Base-by-base conservation (phyloP, 306 rosid genomes). In the Castanea crenata region DNA sequence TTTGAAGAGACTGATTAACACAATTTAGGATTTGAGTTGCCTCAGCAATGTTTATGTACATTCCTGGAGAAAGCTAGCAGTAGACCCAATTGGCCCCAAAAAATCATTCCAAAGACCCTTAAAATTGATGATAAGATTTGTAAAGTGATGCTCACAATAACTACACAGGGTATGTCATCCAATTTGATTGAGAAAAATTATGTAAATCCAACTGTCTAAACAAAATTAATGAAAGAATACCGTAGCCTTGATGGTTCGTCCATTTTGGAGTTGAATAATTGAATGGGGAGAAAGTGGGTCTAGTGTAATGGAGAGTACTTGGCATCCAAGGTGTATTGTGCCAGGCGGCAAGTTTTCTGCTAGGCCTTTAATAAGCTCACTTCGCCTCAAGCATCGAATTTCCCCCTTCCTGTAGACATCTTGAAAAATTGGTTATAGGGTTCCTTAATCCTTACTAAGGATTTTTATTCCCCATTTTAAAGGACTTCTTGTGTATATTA, bases 341-440 rank as follows among this genome's bases (percentile, higher is more conserved):
- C 80, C 88, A 9, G 3, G 25, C 0, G 95, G 92, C 81, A 91
- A 78, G 58, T 70, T 56, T 20, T 84, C 74, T 10, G 81, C 88
- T 54, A 88, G 83, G 58, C 71, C 54, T 41, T 76, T 57, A 4
- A 90, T 78, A 10, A 90, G 59, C 64, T 88, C 88, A n/a, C 71
- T 85, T 52, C 94, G 88, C 69, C 69, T 87, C 69, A 90, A 29
- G 75, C 89, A 87, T 0, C 94, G 84, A 78, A 76, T 41, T 74
- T 88, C 91, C 55, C 64, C 31, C 14, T 29, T 63, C 52, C 79
- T 78, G 54, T 18, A 27, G 1, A 32, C 14, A 20, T 18, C 2
- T 10, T 0, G 13, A 56, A 74, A 55, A 13, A 13, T 3, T 76
- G 35, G 38, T 32, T 32, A 65, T 10, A 65, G 11, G 51, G 49